Base-by-base conservation (phyloP, 2,329 filamentous ascomycete genomes). In the Fusarium phyllophilum region DNA sequence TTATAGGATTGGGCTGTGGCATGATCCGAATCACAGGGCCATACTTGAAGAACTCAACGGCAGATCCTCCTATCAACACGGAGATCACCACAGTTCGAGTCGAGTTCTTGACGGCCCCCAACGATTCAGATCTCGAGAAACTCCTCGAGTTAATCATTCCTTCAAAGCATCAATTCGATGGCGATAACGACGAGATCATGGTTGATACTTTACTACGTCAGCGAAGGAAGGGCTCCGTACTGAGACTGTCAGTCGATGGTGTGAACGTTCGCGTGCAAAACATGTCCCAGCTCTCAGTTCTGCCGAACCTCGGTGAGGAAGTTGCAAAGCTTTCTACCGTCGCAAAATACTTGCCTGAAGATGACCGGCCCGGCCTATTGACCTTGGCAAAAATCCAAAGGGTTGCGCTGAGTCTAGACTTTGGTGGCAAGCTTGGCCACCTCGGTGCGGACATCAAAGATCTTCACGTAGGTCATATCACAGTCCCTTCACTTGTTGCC, bases 321-420 rank as follows among this genome's bases (percentile, higher is more conserved):
- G 81, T 98, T 55, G 88, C 92, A 11, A 94, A 93, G 74, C 86
- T 99, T 10, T 94, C 95, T 1, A 95, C 91, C 1, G 94, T 99
- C 33, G 90, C 96, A 12, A 98, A 98, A 80, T 98, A 98, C 80
- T 87, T 99, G 6, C 96, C 96, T 0, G 96, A 99, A 76, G 96
- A 99, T 81, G 96, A 99, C 77, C 90, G 95, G 4, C 96, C 96
- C 5, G 96, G 96, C 0, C 85, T 98, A 26, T 85, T 99, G 42
- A 95, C 92, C 1, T 85, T 99, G 42, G 86, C 88, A 2, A 85
- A 90, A 36, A 81, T 98, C 60, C 89, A 90, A 59, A 89, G 90
- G 24, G 77, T 94, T 12, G 87, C 92, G 34, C 82, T 89, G 14
- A 85, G 86, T 33, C 82, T 94, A 15, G 88, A 93, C 48, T 81